Evolutionary conservation across 176 grass and related monocot genomes (phyloP), one percentile per base, ranked within the genome.

Genomic region (Pharus latifolius): DNA sequence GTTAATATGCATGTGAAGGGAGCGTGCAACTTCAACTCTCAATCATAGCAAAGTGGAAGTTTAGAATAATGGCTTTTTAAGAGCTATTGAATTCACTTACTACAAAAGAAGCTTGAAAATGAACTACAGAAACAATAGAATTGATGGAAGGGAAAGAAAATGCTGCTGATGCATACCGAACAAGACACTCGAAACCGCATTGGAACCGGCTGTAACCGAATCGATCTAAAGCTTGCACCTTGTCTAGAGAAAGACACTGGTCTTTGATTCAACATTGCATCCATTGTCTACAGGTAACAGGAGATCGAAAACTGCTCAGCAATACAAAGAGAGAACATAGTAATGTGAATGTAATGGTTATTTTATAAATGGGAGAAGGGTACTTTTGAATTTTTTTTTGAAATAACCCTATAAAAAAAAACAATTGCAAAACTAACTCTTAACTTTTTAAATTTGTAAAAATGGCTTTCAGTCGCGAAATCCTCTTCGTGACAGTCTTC

Each of bases 131-230:
- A 12, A 24, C 10, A 10, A 5, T 23, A 6, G 10, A 40, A 30
- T 38, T 60, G 60, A 47, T 4, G 20, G 40, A 46, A 26, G 27
- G 73, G 50, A 35, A 37, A 31, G 17, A 11, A 28, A 0, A 20
- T 56, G 67, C 2, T 60, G 7, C 12, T 2, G n/a, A 35, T 26
- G 23, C 70, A 35, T 86, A 86, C 83, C 83, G 71, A 76, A 18
- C 77, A 86, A n/a, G 77, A 26, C 56, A 76, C 49, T 49, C 56
- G 71, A 63, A 46, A 84, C 47, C 45, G 48, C 37, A 60, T 79
- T 7, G 74, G 51, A 49, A 43, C 38, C 18, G 18, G 22, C 42
- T 22, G 69, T 34, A 60, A 1, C 33, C 52, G 41, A 63, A 76
- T 32, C 5, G 77, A 70, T 31, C 56, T 48, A 69, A 80, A 80